These are phyloP conservation scores for Amanita inopinata DNA, from an alignment of 768 basidiomycete species.

Conservation along the genomic window DNA sequence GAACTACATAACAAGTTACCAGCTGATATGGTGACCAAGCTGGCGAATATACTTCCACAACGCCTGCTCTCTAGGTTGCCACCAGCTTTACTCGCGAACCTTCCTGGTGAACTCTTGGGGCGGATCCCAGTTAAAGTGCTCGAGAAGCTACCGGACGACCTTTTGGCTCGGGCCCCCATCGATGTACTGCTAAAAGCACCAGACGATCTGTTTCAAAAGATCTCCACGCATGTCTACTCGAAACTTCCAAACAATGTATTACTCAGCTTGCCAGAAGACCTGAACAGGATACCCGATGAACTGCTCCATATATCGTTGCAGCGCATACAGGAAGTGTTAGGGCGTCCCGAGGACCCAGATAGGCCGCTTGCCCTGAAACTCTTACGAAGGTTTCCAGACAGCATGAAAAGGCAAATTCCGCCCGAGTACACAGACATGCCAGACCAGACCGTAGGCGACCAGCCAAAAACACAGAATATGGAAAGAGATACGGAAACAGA, in stretches of 20 bases:
- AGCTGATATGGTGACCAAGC: background rate
- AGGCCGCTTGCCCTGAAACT: background rate
- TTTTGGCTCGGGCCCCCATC: background rate
- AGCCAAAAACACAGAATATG: background rate
- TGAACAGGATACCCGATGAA: background rate
- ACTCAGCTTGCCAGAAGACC: constrained; percentile 1
- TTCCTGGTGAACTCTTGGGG: background rate
- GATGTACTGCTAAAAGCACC: background rate
- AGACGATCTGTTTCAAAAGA: background rate
- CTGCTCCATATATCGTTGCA: background rate
- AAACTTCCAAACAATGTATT: background rate
- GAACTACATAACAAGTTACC: background rate
- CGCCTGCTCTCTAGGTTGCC: constrained; percentile 1
- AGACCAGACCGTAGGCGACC: background rate
- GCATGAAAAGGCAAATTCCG: background rate
- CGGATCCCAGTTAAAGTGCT: background rate
- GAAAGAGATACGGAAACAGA: background rate
- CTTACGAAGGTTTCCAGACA: background rate
- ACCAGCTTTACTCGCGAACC: background rate
- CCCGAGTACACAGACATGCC: background rate
- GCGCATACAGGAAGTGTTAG: constrained; percentile 1
- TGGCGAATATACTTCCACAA: background rate
- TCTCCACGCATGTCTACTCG: background rate
- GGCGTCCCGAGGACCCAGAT: background rate
- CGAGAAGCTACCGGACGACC: background rate